phyloP scores from a whole-genome alignment of 2,329 filamentous ascomycete genomes.

The Fusarium temperatum region DNA sequence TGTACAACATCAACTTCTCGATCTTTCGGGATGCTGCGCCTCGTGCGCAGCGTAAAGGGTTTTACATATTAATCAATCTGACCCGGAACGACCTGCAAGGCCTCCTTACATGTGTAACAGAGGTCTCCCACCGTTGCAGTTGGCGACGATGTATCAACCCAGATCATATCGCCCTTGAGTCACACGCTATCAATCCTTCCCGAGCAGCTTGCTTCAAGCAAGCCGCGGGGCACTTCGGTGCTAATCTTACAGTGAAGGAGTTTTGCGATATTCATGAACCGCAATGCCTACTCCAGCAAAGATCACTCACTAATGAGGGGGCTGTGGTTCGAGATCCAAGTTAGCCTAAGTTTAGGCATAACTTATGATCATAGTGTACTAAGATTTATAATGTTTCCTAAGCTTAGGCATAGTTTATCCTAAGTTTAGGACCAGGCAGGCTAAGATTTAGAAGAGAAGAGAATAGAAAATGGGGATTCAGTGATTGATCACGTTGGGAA shows the following conservation, averaged over 20 bases:
- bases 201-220: fast-evolving
- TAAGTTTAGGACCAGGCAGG: not conserved
- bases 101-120: fast-evolving
- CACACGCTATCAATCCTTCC: fast-evolving
- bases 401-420: not conserved
- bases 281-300: fast-evolving
- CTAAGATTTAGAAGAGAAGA: not conserved
- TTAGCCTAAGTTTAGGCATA: not conserved
- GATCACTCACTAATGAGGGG: not conserved
- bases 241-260: fast-evolving
- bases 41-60: fast-evolving
- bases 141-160: fast-evolving
- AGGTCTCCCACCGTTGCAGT: fast-evolving
- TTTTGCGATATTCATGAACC: fast-evolving
- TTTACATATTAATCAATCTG: fast-evolving
- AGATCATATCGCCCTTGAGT: fast-evolving
- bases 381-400: not conserved
- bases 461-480: not conserved
- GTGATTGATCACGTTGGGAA: not conserved
- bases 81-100: fast-evolving
- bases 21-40: fast-evolving
- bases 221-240: not conserved
- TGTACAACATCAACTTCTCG: fast-evolving
- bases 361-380: not conserved
- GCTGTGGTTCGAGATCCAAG: not conserved